A percentile compares a stretch with the other conserved stretches of the same genome.
These are phyloP conservation scores for Akanthomyces uredinophilus DNA, from an alignment of 2,329 filamentous ascomycete genomes.

Conservation along the genomic window DNA sequence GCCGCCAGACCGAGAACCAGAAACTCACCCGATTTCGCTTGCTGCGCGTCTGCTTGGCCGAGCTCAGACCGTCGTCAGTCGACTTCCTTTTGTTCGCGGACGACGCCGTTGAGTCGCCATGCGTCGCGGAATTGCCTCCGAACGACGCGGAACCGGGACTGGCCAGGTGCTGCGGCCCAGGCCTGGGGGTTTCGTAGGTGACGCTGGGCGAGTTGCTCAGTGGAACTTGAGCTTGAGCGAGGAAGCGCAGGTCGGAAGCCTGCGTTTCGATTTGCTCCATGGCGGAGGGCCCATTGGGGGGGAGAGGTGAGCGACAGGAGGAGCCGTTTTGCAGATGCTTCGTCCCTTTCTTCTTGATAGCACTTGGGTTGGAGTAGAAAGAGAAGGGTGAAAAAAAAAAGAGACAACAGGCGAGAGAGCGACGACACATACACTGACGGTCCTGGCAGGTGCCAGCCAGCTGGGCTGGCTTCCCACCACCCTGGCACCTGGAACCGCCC, in stretches of 20 bases:
- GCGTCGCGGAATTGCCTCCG: slow-evolving; percentile 47
- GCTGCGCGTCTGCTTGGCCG: slow-evolving; percentile 49
- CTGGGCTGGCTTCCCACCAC: not conserved
- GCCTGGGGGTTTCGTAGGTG: slow-evolving; percentile 28
- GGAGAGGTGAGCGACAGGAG: no score
- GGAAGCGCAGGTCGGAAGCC: slow-evolving; percentile 49
- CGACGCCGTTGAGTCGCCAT: slow-evolving; percentile 18
- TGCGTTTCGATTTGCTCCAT: slow-evolving; percentile 54
- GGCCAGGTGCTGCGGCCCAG: slow-evolving; percentile 23
- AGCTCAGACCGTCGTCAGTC: slow-evolving; percentile 34
- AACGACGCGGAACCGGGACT: slow-evolving; percentile 35
- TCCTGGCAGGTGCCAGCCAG: not conserved
- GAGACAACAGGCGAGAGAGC: not conserved
- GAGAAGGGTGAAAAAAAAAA: not conserved
- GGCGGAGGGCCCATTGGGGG: slow-evolving; percentile 12
- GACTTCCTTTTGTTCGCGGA: slow-evolving; percentile 33
- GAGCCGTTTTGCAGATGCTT: not conserved
- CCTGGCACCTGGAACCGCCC: not conserved
- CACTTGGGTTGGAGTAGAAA: not conserved
- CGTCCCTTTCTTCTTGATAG: not conserved
- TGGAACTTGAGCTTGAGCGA: slow-evolving; percentile 36
- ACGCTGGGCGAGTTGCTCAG: slow-evolving; percentile 26
- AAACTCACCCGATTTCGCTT: slow-evolving; percentile 54
- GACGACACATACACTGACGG: not conserved
- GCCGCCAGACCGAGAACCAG: slow-evolving; percentile 3